Base-by-base conservation (phyloP, 768 basidiomycete genomes). In the Chalciporus chontae region DNA sequence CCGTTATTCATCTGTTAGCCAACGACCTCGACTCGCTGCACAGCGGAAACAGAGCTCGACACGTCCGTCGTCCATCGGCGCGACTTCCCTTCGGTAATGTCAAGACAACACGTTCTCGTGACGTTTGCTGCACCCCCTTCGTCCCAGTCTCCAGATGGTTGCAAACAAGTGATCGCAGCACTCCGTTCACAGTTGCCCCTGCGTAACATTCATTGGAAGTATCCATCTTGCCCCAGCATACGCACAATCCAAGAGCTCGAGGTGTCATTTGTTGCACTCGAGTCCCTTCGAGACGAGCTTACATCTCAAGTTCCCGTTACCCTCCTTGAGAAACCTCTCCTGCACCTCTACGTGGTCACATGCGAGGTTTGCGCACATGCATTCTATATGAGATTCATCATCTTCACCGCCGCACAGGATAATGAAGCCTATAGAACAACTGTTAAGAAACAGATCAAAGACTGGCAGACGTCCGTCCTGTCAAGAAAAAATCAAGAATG, bases 181-280 rank as follows among this genome's bases (percentile, higher is more conserved):
- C 70, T 93, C 29, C 66, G 73, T n/a, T 77, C 81, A 1, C 89
- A 88, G 57, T 69, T 90, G 6, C 96, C 96, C 0, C 73, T 99
- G 46, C 83, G 86, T 44, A 94, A 87, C 69, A 79, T 98, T 23
- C 91, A 97, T 68, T 97, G 96, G 94, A 94, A 90, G 67, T 79
- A 88, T 15, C 60, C 78, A 4, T 79, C 83, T 2, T 76, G 85
- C 38, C 77, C 86, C 5, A 81, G 81, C 14, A 73, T 94, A 38
- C 79, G 88, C 55, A 96, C 92, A 1, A 91, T 99, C 44, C 92
- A 94, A 62, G 85, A 91, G 56, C 77, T 97, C n/a, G 77, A 85
- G 53, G 79, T 96, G 47, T 76, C 81, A 34, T 71, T 98, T 37
- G 77, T 87, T 8, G 69, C 82, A 6, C 73, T 90, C 37, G 85